Conservation (phyloP, 2,329 filamentous ascomycete species). For the Talaromyces sp. region DNA sequence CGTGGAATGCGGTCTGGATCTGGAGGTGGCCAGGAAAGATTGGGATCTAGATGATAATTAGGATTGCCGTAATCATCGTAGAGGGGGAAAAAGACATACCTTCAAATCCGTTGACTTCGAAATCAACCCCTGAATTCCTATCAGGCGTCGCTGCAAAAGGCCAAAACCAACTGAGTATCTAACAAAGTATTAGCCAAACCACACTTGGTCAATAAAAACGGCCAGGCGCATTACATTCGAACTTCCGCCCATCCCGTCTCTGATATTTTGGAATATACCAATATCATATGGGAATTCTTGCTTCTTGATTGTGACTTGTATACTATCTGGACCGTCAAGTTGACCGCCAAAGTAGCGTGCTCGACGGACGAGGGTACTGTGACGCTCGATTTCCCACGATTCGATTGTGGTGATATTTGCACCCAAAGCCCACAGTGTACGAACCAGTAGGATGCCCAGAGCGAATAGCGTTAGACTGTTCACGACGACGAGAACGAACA, state of each 20-base stretch:
- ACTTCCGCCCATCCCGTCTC: slow-evolving; percentile 54
- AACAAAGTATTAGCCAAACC: background rate
- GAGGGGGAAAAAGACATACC: slow-evolving; percentile 27
- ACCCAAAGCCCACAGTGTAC: slow-evolving; percentile 51
- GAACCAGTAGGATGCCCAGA: slow-evolving; percentile 50
- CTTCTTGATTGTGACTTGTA: slow-evolving; percentile 47
- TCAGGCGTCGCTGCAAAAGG: slow-evolving; percentile 51
- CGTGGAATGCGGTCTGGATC: slow-evolving; percentile 47
- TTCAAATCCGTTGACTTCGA: slow-evolving; percentile 59
- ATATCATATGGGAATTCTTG: slow-evolving; percentile 65
- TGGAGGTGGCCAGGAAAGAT: slow-evolving; percentile 43
- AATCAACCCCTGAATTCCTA: slow-evolving; percentile 43
- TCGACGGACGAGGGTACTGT: slow-evolving; percentile 42
- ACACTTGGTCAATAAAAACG: background rate
- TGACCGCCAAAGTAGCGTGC: slow-evolving; percentile 51
- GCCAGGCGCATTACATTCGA: slow-evolving; percentile 34
- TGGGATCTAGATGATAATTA: slow-evolving; percentile 22
- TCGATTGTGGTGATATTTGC: slow-evolving; percentile 62
- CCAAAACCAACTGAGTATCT: slow-evolving; percentile 56
- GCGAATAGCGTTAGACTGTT: slow-evolving; percentile 56
- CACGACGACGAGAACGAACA: slow-evolving; percentile 50
- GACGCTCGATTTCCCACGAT: slow-evolving; percentile 54
- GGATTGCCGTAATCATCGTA: background rate
- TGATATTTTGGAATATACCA: slow-evolving; percentile 56
- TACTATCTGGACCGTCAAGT: slow-evolving; percentile 54